A percentile compares a stretch with the other conserved stretches of the same genome.
These are phyloP conservation scores for Suillus luteus DNA, from an alignment of 768 basidiomycete genomes.

Conservation along the genomic window DNA sequence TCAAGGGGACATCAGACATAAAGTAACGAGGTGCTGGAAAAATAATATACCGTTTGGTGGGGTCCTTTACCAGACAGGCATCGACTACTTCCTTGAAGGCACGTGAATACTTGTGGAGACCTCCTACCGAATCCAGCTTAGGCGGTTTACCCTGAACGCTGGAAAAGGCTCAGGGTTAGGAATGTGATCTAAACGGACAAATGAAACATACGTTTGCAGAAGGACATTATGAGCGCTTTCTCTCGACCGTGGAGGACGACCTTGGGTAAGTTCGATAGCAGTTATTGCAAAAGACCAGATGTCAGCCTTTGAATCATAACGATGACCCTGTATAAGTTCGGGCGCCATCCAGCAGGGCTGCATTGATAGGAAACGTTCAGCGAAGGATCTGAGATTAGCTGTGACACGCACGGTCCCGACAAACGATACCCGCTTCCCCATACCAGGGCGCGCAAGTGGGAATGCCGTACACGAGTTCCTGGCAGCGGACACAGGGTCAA, in stretches of 20 bases:
- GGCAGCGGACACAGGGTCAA: conserved; percentile 31
- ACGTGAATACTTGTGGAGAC: conserved; percentile 73
- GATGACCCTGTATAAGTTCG: conserved; percentile 82
- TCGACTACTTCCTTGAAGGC: conserved; percentile 84
- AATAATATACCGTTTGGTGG: conserved; percentile 63
- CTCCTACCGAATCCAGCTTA: conserved; percentile 70
- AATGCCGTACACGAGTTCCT: conserved; percentile 8
- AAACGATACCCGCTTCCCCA: conserved; percentile 87
- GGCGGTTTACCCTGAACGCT: conserved; percentile 82
- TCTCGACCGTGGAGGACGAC: conserved; percentile 81
- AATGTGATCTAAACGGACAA: conserved; percentile 6
- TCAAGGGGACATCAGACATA: background rate
- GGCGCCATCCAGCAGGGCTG: conserved; percentile 98
- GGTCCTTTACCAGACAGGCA: conserved; percentile 83
- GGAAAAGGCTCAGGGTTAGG: conserved; percentile 10
- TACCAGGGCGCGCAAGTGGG: conserved; percentile 38
- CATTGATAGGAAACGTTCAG: background rate
- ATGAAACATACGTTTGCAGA: conserved; percentile 61
- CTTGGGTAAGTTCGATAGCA: conserved; percentile 86
- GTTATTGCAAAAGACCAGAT: conserved; percentile 98
- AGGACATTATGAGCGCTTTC: conserved; percentile 75
- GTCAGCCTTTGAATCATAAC: conserved; percentile 86
- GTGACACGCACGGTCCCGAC: conserved; percentile 75
- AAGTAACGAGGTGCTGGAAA: background rate
- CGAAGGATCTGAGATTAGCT: conserved; percentile 4